phyloP scores from a whole-genome alignment of 106 monocot genomes.

The Apostasia shenzhenica region DNA sequence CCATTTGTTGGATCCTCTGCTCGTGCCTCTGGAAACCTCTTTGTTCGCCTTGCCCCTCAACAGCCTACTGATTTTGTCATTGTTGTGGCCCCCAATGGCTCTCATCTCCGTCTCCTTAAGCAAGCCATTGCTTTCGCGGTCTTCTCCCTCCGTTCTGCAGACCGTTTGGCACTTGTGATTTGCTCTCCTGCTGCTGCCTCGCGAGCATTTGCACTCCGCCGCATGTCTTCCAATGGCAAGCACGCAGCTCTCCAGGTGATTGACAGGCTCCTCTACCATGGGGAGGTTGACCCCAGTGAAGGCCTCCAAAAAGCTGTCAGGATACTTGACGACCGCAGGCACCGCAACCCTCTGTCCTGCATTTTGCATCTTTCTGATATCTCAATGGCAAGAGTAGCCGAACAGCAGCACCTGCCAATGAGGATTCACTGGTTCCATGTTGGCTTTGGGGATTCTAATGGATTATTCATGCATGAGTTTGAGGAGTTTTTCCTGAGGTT shows the following conservation, averaged over 20 bases:
- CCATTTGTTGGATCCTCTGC: slow-evolving; percentile 15
- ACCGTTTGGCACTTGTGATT: slow-evolving; percentile 74
- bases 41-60: slow-evolving; percentile 44
- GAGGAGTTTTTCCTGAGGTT: slow-evolving; percentile 67
- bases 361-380: slow-evolving; percentile 60
- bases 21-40: slow-evolving; percentile 23
- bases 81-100: slow-evolving; percentile 66
- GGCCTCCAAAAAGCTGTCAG: slow-evolving; percentile 62
- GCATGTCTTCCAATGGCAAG: slow-evolving; percentile 76
- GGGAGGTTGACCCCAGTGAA: slow-evolving; percentile 42
- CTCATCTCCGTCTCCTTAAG: slow-evolving; percentile 62
- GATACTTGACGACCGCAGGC: slow-evolving; percentile 47
- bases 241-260: slow-evolving; percentile 61
- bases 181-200: slow-evolving; percentile 48
- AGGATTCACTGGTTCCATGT: slow-evolving; percentile 59
- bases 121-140: slow-evolving; percentile 80
- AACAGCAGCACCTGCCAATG: slow-evolving; percentile 17
- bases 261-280: slow-evolving; percentile 59
- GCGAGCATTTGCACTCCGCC: slow-evolving; percentile 70
- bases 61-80: slow-evolving; percentile 59
- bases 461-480: slow-evolving; percentile 88
- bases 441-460: slow-evolving; percentile 53
- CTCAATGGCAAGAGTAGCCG: slow-evolving; percentile 15
- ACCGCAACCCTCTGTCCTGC: slow-evolving; percentile 33
- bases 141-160: slow-evolving; percentile 57